phyloP scores from a whole-genome alignment of 257 asterid genomes.

The Osmanthus fragrans region DNA sequence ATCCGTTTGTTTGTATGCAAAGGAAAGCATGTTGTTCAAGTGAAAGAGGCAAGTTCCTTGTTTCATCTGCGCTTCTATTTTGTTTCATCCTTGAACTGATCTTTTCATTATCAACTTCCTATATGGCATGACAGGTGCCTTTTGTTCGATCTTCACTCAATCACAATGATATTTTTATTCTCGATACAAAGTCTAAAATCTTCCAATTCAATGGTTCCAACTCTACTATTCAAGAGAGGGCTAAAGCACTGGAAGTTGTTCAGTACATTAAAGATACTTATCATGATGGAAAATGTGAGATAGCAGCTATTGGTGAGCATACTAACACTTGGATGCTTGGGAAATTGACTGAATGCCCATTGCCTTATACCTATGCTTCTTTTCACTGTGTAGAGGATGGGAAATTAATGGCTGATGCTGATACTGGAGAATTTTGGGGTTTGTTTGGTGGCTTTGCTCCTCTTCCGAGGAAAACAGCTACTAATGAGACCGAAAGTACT shows the following conservation, averaged over 20 bases:
- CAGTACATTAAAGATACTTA: conserved; percentile 77
- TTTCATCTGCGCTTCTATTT: conserved; percentile 14
- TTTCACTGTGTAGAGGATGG: conserved; percentile 74
- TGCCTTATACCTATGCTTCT: conserved; percentile 17
- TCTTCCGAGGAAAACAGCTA: conserved; percentile 58
- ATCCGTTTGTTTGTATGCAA: conserved; percentile 70
- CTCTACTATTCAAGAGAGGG: conserved; percentile 82
- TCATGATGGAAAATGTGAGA: conserved; percentile 78
- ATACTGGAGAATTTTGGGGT: conserved; percentile 87
- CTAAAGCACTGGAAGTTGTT: conserved; percentile 90
- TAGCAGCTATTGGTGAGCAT: conserved; percentile 74
- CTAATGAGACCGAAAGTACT: conserved; percentile 25
- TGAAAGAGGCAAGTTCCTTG: conserved; percentile 60
- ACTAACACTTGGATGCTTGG: conserved; percentile 3
- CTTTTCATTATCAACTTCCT: conserved; percentile 2
- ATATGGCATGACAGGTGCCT: conserved; percentile 51
- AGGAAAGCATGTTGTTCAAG: conserved; percentile 81
- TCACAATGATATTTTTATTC: conserved; percentile 74
- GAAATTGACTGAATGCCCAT: conserved; percentile 1
- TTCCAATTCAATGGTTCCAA: conserved; percentile 83
- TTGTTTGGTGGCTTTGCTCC: conserved; percentile 96
- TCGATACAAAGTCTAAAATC: conserved; percentile 69
- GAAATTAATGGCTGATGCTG: conserved; percentile 80
- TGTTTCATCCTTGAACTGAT: not conserved
- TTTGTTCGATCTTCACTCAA: conserved; percentile 74